phyloP scores from a whole-genome alignment of 768 basidiomycete species.

The Lyophyllum atratum region DNA sequence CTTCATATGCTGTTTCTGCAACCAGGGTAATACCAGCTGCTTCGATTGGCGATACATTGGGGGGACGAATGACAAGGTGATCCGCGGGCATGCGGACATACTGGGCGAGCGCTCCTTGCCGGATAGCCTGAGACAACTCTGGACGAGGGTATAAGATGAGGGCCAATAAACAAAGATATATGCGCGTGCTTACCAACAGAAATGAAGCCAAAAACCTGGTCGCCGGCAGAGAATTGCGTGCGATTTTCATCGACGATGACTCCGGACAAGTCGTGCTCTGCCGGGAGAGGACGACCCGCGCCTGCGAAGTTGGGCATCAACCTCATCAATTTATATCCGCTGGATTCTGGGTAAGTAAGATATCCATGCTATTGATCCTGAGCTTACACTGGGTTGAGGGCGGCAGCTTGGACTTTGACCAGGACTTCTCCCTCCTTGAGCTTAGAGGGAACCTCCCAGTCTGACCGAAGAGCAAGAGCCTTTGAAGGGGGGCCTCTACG shows the following conservation, averaged over 20 bases:
- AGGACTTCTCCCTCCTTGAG: slow-evolving; percentile 35
- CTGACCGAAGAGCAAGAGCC: slow-evolving; percentile 32
- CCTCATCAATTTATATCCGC: slow-evolving; percentile 62
- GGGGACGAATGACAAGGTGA: slow-evolving; percentile 45
- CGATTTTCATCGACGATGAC: slow-evolving; percentile 57
- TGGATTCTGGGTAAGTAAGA: slow-evolving; percentile 24
- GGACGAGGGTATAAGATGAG: not conserved
- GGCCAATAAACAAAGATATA: not conserved
- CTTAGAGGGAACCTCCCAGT: slow-evolving; percentile 40
- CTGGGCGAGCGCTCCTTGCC: slow-evolving; percentile 60
- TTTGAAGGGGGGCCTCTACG: slow-evolving; percentile 31
- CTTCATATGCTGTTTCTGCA: slow-evolving; percentile 59
- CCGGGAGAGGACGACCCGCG: slow-evolving; percentile 47
- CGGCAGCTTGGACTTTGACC: slow-evolving; percentile 41
- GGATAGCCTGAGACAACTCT: slow-evolving; percentile 33
- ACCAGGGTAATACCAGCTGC: slow-evolving; percentile 65
- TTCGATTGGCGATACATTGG: slow-evolving; percentile 50
- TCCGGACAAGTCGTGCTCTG: slow-evolving; percentile 68
- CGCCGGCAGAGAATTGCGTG: slow-evolving; percentile 54
- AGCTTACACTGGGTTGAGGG: slow-evolving; percentile 69
- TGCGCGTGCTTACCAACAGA: slow-evolving; percentile 30
- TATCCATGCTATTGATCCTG: not conserved
- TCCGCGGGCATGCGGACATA: slow-evolving; percentile 51
- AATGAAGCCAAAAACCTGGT: slow-evolving; percentile 64
- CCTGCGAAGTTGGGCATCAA: slow-evolving; percentile 45